These are phyloP conservation scores for Ustilago lituana DNA, from an alignment of 1,284 basidiomycete genomes.

Conservation along the genomic window DNA sequence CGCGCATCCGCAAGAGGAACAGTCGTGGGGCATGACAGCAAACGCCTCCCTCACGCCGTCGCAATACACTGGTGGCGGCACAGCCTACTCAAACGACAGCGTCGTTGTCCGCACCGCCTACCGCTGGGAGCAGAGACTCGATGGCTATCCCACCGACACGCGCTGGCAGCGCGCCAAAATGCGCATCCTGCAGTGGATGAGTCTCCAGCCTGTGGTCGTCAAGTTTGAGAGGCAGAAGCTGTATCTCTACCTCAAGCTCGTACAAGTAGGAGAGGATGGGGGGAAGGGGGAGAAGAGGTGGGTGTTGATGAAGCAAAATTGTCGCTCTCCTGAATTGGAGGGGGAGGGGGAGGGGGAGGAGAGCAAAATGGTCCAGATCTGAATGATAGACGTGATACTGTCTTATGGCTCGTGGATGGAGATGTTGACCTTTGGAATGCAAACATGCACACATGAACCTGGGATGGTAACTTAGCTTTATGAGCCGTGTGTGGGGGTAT, in stretches of 20 bases:
- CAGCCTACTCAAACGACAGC: constrained; percentile 75
- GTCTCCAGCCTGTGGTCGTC: constrained; percentile 39
- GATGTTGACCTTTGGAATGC: no score
- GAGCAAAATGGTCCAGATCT: no score
- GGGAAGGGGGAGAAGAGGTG: constrained; percentile 14
- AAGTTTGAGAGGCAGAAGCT: constrained; percentile 39
- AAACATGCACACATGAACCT: no score
- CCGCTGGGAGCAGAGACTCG: constrained; percentile 47
- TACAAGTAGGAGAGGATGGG: not conserved
- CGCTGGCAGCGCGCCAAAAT: constrained; percentile 30
- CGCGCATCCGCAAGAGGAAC: no score
- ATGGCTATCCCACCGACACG: constrained; percentile 27
- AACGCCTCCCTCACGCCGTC: constrained; percentile 55
- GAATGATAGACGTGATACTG: no score
- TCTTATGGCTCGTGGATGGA: no score
- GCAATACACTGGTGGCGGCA: constrained; percentile 75
- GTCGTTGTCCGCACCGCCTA: constrained; percentile 49
- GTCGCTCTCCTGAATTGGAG: not conserved
- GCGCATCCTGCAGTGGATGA: constrained; percentile 40
- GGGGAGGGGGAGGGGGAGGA: constrained; percentile 1
- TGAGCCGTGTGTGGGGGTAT: no score
- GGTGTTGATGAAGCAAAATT: constrained; percentile 24
- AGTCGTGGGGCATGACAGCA: constrained; percentile 71
- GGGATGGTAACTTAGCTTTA: no score
- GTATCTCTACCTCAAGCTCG: constrained; percentile 46